Evolutionary conservation across 108 stramenopile genomes (phyloP), one percentile per base, ranked within the genome.

Genomic region (Schizochytrium sp.): DNA sequence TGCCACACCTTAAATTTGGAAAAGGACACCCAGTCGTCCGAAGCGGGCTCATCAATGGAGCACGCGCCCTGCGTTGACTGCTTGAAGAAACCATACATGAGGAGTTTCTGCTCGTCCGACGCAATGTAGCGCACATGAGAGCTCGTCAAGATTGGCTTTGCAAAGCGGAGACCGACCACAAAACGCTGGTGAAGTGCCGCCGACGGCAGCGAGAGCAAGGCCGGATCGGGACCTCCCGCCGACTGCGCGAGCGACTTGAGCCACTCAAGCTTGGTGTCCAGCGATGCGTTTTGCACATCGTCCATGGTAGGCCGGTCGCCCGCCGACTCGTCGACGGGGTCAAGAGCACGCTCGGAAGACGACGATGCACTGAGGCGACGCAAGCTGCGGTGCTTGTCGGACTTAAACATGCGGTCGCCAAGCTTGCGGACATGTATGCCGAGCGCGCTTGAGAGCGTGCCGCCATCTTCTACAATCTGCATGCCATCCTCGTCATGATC

Each of bases 71-170:
- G 76, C 76, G 76, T 83, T 6, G 48, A 53, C 51, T 83, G 76
- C 76, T 83, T 83, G 48, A 83, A 83, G 51, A 45, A 83, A 23
- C 76, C 76, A 23, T 83, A 83, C 48, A 83, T 83, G 51, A 83
- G 76, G 16, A 83, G 51, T 45, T 83, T 83, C 48, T 83, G 76
- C 76, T 83, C 76, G 51, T 83, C 76, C 18, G 76, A 53, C 8
- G 76, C 76, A 25, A 53, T 18, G 76, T 53, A 83, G 48, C 51
- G 45, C 14, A 53, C 51, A 1, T 83, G 76, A 6, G 23, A 8
- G 76, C 76, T 83, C 51, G 51, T 83, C 8, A 83, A 45, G 51
- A 83, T 83, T 1, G 76, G 76, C 51, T 83, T 83, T 43, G 76
- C 76, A 45, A 83, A 83, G 28, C 76, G 76, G 16, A 83, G 76